Base-by-base conservation (phyloP, 345 rosid species). In the Salix brachista region DNA sequence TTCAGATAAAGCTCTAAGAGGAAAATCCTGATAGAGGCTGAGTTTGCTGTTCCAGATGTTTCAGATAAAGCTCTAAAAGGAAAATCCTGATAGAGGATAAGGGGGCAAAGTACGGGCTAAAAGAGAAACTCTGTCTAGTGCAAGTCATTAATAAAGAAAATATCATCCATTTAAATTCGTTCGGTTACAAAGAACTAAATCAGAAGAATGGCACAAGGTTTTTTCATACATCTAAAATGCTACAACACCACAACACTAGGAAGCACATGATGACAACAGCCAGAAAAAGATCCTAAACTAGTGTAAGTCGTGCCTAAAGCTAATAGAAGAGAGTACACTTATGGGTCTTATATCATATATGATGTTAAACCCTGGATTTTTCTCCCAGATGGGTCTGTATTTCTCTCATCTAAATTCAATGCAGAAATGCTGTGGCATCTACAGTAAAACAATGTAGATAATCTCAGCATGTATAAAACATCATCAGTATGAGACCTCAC, bases 401-500 rank as follows among this genome's bases (percentile, higher is more conserved):
- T 52, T 65, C 62, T 70, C 72, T 56, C 54, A 21, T 60, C 42
- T 67, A 67, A 65, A 65, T 78, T 74, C 8, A 77, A 78, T 58
- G 76, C 79, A 82, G 68, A 80, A 65, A 70, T 36, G 66, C 26
- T 50, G 79, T 74, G 17, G 65, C 13, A 36, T 71, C 76, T 5
- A 42, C 67, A 67, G 78, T 69, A 69, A 84, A 79, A 73, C 41
- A 65, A 67, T 50, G 61, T 67, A 67, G 80, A 58, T 52, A 54
- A 72, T 34, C 37, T 65, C 74, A 50, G 71, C 72, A 70, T 60
- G 42, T 65, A 25, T 41, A 66, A 25, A 70, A 70, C n/a, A 16
- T 61, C 71, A 81, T 89, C 83, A 87, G 78, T 78, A 80, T 58
- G 94, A 89, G 67, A 84, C 85, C 72, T 88, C 87, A 4, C 85